A percentile compares a stretch with the other conserved stretches of the same genome.
phyloP scores from a whole-genome alignment of 1,284 basidiomycete genomes.

The Wallemia ichthyophaga region DNA sequence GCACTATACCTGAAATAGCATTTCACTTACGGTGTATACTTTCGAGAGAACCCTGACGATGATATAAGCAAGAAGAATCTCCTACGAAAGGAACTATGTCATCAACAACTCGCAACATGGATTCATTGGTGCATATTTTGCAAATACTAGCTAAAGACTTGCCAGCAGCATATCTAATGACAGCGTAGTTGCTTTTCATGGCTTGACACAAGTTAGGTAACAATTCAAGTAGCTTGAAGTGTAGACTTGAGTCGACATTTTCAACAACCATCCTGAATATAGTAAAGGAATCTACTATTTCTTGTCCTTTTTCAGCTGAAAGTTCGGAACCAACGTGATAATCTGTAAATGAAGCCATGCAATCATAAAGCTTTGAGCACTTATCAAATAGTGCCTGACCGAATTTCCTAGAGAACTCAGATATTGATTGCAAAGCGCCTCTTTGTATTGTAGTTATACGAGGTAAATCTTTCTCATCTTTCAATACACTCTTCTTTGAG shows the following conservation, averaged over 20 bases:
- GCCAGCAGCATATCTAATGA: conserved; percentile 63
- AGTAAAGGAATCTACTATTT: conserved; percentile 73
- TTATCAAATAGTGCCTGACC: conserved; percentile 37
- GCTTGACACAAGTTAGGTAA: conserved; percentile 48
- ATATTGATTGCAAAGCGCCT: conserved; percentile 60
- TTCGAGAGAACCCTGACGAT: conserved; percentile 72
- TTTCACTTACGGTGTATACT: conserved; percentile 64
- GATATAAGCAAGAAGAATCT: conserved; percentile 41
- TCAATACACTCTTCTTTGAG: conserved; percentile 21
- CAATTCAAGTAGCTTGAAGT: conserved; percentile 34
- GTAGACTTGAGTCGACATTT: conserved; percentile 37
- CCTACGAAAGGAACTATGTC: conserved; percentile 54
- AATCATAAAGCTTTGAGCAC: conserved; percentile 79
- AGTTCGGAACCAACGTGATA: background rate
- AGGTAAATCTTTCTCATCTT: conserved; percentile 22
- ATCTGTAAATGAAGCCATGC: conserved; percentile 22
- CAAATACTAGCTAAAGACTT: conserved; percentile 65
- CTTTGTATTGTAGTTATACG: conserved; percentile 24
- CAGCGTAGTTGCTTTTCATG: conserved; percentile 52
- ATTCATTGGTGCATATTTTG: conserved; percentile 49
- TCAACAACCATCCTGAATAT: conserved; percentile 57
- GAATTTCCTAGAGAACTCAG: conserved; percentile 45
- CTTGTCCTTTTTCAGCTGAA: conserved; percentile 31
- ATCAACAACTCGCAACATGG: conserved; percentile 68
- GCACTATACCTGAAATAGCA: background rate